These are phyloP conservation scores for Syncephalis fuscata DNA, from an alignment of 371 early-diverging fungal species.

Conservation along the genomic window DNA sequence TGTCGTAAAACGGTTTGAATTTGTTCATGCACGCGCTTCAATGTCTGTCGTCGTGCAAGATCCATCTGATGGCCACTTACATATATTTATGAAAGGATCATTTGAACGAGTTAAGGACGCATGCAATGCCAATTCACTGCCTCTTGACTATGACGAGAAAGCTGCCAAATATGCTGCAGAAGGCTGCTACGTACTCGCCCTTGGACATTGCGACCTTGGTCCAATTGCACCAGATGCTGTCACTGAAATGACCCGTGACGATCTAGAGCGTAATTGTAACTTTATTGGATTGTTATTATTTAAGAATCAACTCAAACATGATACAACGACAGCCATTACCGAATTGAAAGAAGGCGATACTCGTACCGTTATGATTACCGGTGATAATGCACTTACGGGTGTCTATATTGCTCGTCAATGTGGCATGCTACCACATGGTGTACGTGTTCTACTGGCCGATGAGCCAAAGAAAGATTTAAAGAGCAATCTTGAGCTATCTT, in stretches of 20 bases:
- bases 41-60: slow-evolving; percentile 67
- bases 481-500: slow-evolving; percentile 11
- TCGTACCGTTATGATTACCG: slow-evolving; percentile 82
- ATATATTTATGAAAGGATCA: slow-evolving; percentile 71
- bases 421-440: slow-evolving; percentile 35
- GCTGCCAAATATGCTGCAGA: slow-evolving; percentile 37
- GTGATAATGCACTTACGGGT: slow-evolving; percentile 82
- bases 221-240: slow-evolving; percentile 20
- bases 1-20: slow-evolving; percentile 63
- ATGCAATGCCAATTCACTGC: slow-evolving; percentile 27
- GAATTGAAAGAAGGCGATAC: slow-evolving; percentile 58
- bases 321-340: slow-evolving; percentile 50
- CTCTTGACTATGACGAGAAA: slow-evolving; percentile 38
- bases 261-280: slow-evolving; percentile 40
- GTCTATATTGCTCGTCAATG: slow-evolving; percentile 67
- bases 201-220: slow-evolving; percentile 37
- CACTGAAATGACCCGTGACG: slow-evolving; percentile 28
- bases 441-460: slow-evolving; percentile 29
- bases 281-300: slow-evolving; percentile 69
- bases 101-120: slow-evolving; percentile 57
- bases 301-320: slow-evolving; percentile 71
- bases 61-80: slow-evolving; percentile 27
- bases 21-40: slow-evolving; percentile 66
- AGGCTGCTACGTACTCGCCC: slow-evolving; percentile 66
- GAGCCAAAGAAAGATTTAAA: too few relatives aligned